Base-by-base conservation (phyloP, 305 asterid genomes). In the Rubia occidens region DNA sequence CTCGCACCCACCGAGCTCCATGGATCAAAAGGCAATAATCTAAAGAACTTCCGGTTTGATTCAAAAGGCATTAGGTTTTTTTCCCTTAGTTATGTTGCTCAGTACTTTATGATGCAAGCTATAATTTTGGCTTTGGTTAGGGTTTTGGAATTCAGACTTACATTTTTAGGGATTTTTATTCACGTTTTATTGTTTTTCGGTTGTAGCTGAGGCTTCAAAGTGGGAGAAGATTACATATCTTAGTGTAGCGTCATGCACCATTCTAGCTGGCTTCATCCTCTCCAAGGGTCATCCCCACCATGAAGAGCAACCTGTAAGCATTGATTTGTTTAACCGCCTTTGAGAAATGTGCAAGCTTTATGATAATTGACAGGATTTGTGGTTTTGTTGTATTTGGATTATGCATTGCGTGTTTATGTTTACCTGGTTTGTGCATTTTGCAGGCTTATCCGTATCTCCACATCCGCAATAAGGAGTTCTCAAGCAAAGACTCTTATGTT, bases 401-500 rank as follows among this genome's bases (percentile, higher is more conserved):
- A 4, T 4, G 40, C 40, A 37, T 37, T 37, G 40, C 7, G 40
- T 37, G 40, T 37, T 42, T 15, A 68, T 75, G 15, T 77, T 74
- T 42, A 80, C 66, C 39, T 40, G 7, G 37, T 76, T 20, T 42
- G 24, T 6, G 51, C 56, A 59, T n/a, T 9, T 44, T 81, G 82
- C 89, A 89, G 96, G 59, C 90, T 20, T 87, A 85, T 67, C 78
- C 89, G 3, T 87, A 89, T 77, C 70, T 89, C 78, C 95, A 83
- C 81, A 84, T 89, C 79, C 95, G 95, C 67, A 89, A 79, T 78
- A 87, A 89, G 85, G 96, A 89, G 79, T 89, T 89, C 78, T 95
- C 95, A 47, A 26, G 29, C 29, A 26, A 26, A 26, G 29, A 26
- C 29, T 26, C 29, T 26, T 26, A 26, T 26, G 29, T 26, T 26